phyloP scores from a whole-genome alignment of 2,329 filamentous ascomycete genomes.

The Hirsutella rhossiliensis region DNA sequence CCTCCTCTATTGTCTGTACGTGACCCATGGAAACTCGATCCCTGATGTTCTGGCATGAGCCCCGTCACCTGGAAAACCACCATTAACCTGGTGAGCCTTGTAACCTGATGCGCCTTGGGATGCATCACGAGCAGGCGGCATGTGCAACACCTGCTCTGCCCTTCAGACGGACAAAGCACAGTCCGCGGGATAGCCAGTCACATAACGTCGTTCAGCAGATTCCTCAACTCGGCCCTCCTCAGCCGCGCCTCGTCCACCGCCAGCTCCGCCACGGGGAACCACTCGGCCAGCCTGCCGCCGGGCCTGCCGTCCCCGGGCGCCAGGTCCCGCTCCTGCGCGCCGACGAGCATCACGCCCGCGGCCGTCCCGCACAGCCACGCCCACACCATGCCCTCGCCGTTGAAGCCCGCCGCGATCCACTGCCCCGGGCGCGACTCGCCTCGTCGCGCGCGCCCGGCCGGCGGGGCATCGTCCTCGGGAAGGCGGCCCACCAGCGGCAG shows the following conservation, averaged over 20 bases:
- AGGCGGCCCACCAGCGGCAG: constrained; percentile 39
- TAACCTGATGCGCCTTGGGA: too few species aligned
- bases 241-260: constrained; percentile 19
- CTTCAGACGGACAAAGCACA: too few species aligned
- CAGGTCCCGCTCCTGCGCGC: constrained; percentile 19
- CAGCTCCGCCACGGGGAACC: constrained; percentile 27
- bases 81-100: too few species aligned
- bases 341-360: constrained; percentile 31
- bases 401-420: constrained; percentile 40
- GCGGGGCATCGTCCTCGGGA: constrained; percentile 12
- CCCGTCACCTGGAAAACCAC: too few species aligned
- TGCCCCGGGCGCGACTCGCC: constrained; percentile 29
- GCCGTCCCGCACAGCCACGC: constrained; percentile 39
- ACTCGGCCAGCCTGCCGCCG: constrained; percentile 20
- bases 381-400: constrained; percentile 40
- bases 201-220: constrained; percentile 14
- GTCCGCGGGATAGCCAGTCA: too few species aligned
- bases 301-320: constrained; percentile 20
- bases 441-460: constrained; percentile 2
- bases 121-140: too few species aligned
- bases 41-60: too few species aligned
- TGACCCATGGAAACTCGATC: too few species aligned
- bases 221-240: constrained; percentile 21
- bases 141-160: too few species aligned
- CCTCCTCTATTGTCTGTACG: too few species aligned